phyloP scores from a whole-genome alignment of 2,329 filamentous ascomycete species.

The Sporothrix pallida region DNA sequence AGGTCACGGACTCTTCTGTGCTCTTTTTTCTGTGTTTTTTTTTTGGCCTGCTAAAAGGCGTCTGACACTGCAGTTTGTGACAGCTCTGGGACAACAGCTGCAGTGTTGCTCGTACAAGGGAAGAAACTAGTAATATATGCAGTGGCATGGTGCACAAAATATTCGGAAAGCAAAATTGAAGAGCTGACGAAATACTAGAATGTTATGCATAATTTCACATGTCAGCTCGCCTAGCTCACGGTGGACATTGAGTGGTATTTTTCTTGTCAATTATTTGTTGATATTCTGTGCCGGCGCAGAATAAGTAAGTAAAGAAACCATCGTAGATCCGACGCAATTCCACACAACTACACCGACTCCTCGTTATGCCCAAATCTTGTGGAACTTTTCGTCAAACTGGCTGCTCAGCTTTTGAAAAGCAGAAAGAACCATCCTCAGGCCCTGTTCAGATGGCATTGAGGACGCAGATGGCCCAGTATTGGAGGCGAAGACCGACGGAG shows the following conservation, averaged over 20 bases:
- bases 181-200: too few relatives aligned
- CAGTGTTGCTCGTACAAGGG: too few relatives aligned
- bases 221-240: background rate
- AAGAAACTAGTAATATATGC: background rate
- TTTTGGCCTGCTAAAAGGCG: background rate
- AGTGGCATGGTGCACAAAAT: background rate
- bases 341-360: background rate
- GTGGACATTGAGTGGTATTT: background rate
- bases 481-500: background rate
- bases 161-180: too few relatives aligned
- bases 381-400: conserved; percentile 2
- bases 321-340: background rate
- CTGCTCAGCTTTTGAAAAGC: background rate
- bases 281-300: background rate
- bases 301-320: background rate
- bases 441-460: background rate
- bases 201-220: background rate
- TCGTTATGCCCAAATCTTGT: background rate
- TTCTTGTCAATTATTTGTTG: background rate
- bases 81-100: conserved; percentile 6
- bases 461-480: background rate
- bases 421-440: background rate
- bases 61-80: conserved; percentile 1
- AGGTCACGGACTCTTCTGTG: background rate
- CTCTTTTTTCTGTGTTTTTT: background rate